Percentiles rank a stretch among this genome's conserved stretches.
Conservation (phyloP, 805 yeast species). For the Saccharomycopsis sp. region DNA sequence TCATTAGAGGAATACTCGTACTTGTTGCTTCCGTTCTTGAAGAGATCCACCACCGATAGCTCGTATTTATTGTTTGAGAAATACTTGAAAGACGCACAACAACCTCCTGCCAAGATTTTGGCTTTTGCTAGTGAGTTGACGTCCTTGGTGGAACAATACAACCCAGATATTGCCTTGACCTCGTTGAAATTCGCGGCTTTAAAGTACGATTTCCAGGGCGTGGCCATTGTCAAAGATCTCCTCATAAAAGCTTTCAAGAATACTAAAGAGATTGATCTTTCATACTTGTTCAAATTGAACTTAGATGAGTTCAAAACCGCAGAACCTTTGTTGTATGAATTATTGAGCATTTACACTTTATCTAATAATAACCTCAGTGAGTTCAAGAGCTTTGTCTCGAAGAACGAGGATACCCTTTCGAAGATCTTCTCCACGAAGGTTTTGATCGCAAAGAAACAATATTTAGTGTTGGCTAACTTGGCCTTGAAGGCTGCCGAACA, state of each 20-base stretch:
- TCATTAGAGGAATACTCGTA: constrained; percentile 13
- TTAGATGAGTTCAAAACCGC: constrained; percentile 3
- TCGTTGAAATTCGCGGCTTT: constrained; percentile 10
- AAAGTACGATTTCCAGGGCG: constrained; percentile 6
- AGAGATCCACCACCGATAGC: constrained; percentile 7
- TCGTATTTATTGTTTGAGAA: constrained; percentile 13
- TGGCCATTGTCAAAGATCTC: constrained; percentile 3
- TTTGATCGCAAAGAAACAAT: constrained; percentile 17
- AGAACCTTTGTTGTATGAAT: background rate
- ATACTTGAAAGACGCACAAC: constrained; percentile 10
- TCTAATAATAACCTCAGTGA: constrained; percentile 12
- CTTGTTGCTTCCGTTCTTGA: constrained; percentile 15
- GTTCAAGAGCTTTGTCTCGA: constrained; percentile 6
- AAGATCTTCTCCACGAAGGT: background rate
- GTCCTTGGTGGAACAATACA: constrained; percentile 5
- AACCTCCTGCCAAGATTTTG: constrained; percentile 2
- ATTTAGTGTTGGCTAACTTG: constrained; percentile 16
- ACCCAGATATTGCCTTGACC: constrained; percentile 10
- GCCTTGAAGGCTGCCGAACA: constrained; percentile 26
- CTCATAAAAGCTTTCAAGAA: constrained; percentile 12
- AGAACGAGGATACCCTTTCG: constrained; percentile 4
- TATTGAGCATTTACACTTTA: constrained; percentile 12
- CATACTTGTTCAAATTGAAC: constrained; percentile 14
- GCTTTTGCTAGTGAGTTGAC: constrained; percentile 15
- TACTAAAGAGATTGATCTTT: constrained; percentile 18